Base-by-base conservation (phyloP, 176 grass and related monocot species). In the Bromus sterilis region DNA sequence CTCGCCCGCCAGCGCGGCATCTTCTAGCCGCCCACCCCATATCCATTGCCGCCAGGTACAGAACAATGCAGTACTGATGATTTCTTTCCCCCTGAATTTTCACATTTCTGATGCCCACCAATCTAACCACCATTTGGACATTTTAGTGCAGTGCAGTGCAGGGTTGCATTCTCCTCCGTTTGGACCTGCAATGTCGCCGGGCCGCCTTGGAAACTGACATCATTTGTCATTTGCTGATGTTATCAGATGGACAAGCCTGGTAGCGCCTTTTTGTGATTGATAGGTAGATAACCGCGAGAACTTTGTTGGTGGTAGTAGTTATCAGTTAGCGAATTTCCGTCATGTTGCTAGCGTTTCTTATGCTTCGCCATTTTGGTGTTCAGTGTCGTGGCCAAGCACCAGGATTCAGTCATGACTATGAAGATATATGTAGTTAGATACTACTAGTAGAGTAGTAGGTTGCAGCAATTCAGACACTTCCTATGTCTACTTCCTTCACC, bases 1-100 rank as follows among this genome's bases (percentile, higher is more conserved):
- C 74, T 64, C 36, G 77, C 77, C 49, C 84, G 84, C 34, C 46
- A 57, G 5, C 59, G 34, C n/a, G 77, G 84, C 40, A 14, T 85
- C 83, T 51, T 85, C 83, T 78, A 75, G 73, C 73, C 3, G 12
- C 6, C 20, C 16, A 55, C 7, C 16, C 16, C 51, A 18, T n/a
- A 55, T 5, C 4, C 67, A 0, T 78, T 4, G 26, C 76, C 21
- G 37, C 57, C 18, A 8, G 58, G 28, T 63, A 44, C 36, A 61
- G 9, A 12, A 1, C 75, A 39, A 43, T 29, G 16, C 25, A 51
- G 48, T 18, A 51, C 48, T 51, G 2, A 7, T 0, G 8, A 43
- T 78, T 62, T 31, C 15, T 30, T 25, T 31, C 7, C 5, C n/a
- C 25, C 26, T 62, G 57, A 20, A 43, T 9, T 43, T 43, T 13